These are phyloP conservation scores for Xylariaceae sp. DNA, from an alignment of 2,329 filamentous ascomycete genomes.

Conservation along the genomic window DNA sequence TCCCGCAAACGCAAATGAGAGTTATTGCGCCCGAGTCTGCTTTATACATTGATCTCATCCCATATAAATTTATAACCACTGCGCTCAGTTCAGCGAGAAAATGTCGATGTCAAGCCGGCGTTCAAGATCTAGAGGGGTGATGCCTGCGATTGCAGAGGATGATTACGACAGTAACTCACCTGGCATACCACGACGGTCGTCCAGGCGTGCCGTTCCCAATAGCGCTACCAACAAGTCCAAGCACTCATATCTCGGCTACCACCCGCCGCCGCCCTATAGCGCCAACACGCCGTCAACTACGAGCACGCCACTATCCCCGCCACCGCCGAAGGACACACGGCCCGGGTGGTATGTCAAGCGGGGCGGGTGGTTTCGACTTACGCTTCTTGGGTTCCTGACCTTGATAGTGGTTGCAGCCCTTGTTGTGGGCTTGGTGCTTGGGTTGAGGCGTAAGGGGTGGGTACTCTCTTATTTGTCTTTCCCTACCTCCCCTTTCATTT, in stretches of 20 bases:
- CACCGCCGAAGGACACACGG: conserved; percentile 15
- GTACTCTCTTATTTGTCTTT: conserved; percentile 16
- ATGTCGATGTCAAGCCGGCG: not conserved
- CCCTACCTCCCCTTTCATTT: no score
- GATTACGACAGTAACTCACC: conserved; percentile 29
- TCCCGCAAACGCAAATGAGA: no score
- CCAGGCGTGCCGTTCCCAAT: not conserved
- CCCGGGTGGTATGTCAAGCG: conserved; percentile 30
- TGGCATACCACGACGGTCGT: conserved; percentile 39
- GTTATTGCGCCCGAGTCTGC: no score
- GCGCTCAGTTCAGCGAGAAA: no score
- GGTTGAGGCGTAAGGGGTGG: conserved; percentile 45
- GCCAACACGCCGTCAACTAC: not conserved
- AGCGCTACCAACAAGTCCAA: not conserved
- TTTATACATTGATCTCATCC: no score
- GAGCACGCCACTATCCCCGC: conserved; percentile 3
- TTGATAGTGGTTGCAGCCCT: conserved; percentile 45
- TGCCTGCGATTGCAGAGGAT: conserved; percentile 49
- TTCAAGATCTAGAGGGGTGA: conserved; percentile 28
- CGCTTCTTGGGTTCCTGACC: conserved; percentile 38
- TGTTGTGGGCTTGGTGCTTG: conserved; percentile 48
- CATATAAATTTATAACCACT: no score
- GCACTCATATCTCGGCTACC: not conserved
- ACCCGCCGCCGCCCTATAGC: conserved; percentile 9
- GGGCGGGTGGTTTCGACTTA: conserved; percentile 45